A percentile compares a stretch with the other conserved stretches of the same genome.
Evolutionary conservation across 495 filamentous ascomycete species (phyloP).

Genomic region (Xanthoparmelia taractica): DNA sequence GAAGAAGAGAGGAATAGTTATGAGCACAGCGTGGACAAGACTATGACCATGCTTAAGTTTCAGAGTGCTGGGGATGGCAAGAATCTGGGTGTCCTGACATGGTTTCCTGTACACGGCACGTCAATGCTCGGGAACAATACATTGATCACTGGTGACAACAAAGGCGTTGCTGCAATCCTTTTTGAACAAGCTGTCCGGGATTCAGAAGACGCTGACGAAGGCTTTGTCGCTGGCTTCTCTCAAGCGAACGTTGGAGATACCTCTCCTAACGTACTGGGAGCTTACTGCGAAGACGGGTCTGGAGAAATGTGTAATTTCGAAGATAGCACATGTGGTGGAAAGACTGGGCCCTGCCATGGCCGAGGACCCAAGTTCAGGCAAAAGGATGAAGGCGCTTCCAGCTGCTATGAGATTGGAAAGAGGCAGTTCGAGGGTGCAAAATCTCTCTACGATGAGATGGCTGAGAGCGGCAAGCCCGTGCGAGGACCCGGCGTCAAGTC

Average conservation of each 20-base stretch:
- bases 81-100: constrained; percentile 73
- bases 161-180: constrained; percentile 82
- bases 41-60: constrained; percentile 76
- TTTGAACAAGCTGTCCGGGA: constrained; percentile 66
- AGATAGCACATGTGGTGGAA: constrained; percentile 73
- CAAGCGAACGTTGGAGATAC: constrained; percentile 94
- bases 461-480: constrained; percentile 38
- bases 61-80: constrained; percentile 62
- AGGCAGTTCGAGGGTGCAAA: constrained; percentile 59
- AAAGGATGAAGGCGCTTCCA: constrained; percentile 61
- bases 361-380: constrained; percentile 73
- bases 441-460: constrained; percentile 50
- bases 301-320: constrained; percentile 58
- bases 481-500: constrained; percentile 57
- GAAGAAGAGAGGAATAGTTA: constrained; percentile 68
- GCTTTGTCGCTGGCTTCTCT: constrained; percentile 90
- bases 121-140: constrained; percentile 91
- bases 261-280: constrained; percentile 78
- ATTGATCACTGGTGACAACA: constrained; percentile 87
- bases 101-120: constrained; percentile 93
- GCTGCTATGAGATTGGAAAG: constrained; percentile 66
- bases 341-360: constrained; percentile 70
- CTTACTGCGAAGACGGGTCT: constrained; percentile 71
- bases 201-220: constrained; percentile 47
- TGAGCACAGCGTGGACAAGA: constrained; percentile 73